A percentile compares a stretch with the other conserved stretches of the same genome.
Evolutionary conservation across 2,329 filamentous ascomycete genomes (phyloP).

Genomic region (Truncatella angustata): DNA sequence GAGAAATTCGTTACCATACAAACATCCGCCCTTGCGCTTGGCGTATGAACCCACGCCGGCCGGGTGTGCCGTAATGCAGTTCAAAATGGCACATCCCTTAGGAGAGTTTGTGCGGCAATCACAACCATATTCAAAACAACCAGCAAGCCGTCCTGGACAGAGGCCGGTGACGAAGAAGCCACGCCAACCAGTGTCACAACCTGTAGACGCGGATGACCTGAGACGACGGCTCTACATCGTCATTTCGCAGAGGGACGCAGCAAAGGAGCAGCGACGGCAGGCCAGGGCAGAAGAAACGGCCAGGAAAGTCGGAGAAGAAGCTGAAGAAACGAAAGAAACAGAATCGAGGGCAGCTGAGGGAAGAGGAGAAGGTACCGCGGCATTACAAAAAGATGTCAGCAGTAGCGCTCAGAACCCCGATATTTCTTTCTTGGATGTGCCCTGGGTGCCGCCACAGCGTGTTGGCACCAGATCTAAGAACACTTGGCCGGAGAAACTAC

Average conservation of each 20-base stretch:
- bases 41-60: not conserved
- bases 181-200: conserved; percentile 21
- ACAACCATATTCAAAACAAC: not conserved
- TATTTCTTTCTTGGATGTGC: too few species aligned
- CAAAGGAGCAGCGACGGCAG: conserved; percentile 33
- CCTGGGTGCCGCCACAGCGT: too few species aligned
- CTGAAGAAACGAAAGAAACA: too few species aligned
- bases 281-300: conserved; percentile 21
- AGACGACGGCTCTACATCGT: conserved; percentile 50
- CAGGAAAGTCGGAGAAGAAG: not conserved
- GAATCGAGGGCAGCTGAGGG: too few species aligned
- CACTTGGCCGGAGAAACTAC: not conserved
- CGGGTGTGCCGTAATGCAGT: not conserved
- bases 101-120: not conserved
- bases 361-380: not conserved
- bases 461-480: not conserved
- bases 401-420: too few species aligned
- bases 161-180: conserved; percentile 1
- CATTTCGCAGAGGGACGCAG: conserved; percentile 46
- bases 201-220: conserved; percentile 56
- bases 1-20: not conserved
- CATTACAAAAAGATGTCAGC: too few species aligned
- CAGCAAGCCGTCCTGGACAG: too few species aligned
- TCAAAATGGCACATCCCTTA: not conserved
- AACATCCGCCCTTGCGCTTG: not conserved